Evolutionary conservation across 768 basidiomycete genomes (phyloP).

Genomic region (Trametes maxima): DNA sequence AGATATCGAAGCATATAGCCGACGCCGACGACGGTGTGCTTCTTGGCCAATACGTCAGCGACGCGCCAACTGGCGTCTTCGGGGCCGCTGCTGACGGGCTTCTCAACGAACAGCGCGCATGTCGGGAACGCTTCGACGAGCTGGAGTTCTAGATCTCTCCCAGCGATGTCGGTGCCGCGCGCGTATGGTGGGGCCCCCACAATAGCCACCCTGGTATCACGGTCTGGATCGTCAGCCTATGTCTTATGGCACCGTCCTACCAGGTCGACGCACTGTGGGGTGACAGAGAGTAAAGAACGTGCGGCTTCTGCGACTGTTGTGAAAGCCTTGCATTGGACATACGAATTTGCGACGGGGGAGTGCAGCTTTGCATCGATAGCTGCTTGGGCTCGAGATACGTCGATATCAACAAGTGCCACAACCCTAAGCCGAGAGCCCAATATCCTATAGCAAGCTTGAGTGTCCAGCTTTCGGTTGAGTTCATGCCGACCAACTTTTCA

Average conservation of each 20-base stretch:
- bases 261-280: conserved; percentile 14
- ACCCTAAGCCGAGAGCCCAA: conserved; percentile 51
- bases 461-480: not conserved
- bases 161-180: conserved; percentile 43
- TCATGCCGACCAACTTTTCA: not conserved
- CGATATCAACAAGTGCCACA: conserved; percentile 49
- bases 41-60: conserved; percentile 11
- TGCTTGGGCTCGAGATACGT: conserved; percentile 38
- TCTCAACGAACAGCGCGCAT: conserved; percentile 48
- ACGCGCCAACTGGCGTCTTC: conserved; percentile 27
- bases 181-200: conserved; percentile 46
- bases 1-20: conserved; percentile 48
- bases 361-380: conserved; percentile 44
- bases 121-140: conserved; percentile 45
- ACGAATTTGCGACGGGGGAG: conserved; percentile 44
- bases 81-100: conserved; percentile 41
- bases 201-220: conserved; percentile 38
- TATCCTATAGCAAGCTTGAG: conserved; percentile 36
- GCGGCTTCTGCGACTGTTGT: conserved; percentile 13
- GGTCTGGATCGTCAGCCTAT: not conserved
- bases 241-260: not conserved
- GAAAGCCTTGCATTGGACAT: conserved; percentile 25
- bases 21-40: conserved; percentile 22
- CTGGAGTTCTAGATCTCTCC: conserved; percentile 45
- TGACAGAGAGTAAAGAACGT: not conserved